Evolutionary conservation across 2,329 filamentous ascomycete species (phyloP), one percentile per base, ranked within the genome.

Genomic region (Diaporthe humulicola): DNA sequence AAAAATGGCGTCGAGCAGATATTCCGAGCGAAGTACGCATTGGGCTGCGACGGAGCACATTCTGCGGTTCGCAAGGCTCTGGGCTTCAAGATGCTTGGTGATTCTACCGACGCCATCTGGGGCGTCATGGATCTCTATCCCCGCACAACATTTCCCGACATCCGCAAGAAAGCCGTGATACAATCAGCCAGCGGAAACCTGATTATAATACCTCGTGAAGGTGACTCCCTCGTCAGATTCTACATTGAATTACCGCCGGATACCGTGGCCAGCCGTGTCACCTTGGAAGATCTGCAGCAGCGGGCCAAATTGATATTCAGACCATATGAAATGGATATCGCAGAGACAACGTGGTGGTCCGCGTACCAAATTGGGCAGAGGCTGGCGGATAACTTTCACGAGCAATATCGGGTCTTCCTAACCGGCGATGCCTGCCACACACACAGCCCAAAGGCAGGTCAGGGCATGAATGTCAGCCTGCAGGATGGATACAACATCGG

Each of bases 391-490:
- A 83, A 85, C 54, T 93, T 93, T 81, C 88, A 90, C 79, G 86
- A 88, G 69, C 84, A 88, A 56, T 79, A 88, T 73, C 87, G 89
- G 2, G 87, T 92, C 4, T 93, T 93, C 77, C 81, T 93, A 17
- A 89, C 90, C 0, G 91, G 91, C 4, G 91, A 93, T 78, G 91
- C 91, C 4, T 92, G 90, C 77, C 91, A 93, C 78, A 93, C 91
- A 0, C 91, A 93, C 79, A 91, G 88, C 2, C 91, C 91, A 7
- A 93, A 93, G 81, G 91, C 91, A 0, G 91, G 91, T 0, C 91
- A 93, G 81, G 91, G 89, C 2, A 90, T 90, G 88, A 90, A 90
- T 69, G 87, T 89, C 42, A 86, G 87, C 19, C 81, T 93, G 75
- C 91, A 93, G 78, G 91, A 93, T 76, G 91, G 90, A 8, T 89